Conservation (phyloP, 129 eudicot genomes). For the Pulicaria dysenterica region DNA sequence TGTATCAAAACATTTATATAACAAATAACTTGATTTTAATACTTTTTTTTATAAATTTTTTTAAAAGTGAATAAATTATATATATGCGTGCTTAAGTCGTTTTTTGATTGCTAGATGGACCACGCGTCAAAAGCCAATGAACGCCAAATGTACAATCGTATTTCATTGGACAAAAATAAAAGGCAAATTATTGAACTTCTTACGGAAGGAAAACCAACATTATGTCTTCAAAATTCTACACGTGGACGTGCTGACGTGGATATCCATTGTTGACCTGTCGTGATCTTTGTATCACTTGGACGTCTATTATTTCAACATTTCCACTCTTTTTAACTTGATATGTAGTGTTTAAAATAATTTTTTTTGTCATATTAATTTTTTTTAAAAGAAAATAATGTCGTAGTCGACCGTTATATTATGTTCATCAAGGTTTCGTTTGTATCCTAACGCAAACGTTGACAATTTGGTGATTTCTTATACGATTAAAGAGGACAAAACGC, state of each 20-base stretch:
- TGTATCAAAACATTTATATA: too few species aligned
- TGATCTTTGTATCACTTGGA: constrained; percentile 27
- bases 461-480: too few species aligned
- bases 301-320: constrained; percentile 4
- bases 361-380: not conserved
- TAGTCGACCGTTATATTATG: too few species aligned
- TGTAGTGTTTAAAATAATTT: not conserved
- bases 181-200: constrained; percentile 20
- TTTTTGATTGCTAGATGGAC: constrained; percentile 7
- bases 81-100: constrained; percentile 11
- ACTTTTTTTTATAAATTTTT: not conserved
- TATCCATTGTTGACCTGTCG: constrained; percentile 14
- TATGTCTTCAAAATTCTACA: constrained; percentile 18
- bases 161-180: constrained; percentile 5
- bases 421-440: too few species aligned
- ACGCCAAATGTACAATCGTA: constrained; percentile 23
- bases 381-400: too few species aligned
- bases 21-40: not conserved
- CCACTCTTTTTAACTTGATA: not conserved
- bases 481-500: too few species aligned
- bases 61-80: not conserved
- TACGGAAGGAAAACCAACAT: constrained; percentile 23
- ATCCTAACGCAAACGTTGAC: too few species aligned
- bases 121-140: constrained; percentile 7
- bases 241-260: constrained; percentile 32